A percentile compares a stretch with the other conserved stretches of the same genome.
Conservation (phyloP, 352 stramenopile species). For the Phytophthora capsici region DNA sequence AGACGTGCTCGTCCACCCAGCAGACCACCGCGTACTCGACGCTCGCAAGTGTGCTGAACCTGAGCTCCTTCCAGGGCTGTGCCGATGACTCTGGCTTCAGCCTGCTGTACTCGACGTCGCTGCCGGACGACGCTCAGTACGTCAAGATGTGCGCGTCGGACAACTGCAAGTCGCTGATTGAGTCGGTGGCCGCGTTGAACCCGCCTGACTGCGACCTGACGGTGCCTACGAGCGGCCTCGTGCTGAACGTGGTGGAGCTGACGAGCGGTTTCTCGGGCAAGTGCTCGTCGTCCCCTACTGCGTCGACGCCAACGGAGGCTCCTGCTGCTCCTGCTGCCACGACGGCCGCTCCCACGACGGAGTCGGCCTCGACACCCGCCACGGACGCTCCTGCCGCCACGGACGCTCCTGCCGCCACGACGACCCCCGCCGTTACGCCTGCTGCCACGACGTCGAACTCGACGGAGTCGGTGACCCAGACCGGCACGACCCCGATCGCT, state of each 20-base stretch:
- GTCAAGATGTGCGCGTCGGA: constrained; percentile 38
- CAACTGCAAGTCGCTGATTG: constrained; percentile 34
- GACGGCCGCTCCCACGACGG: constrained; percentile 5
- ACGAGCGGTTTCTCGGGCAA: constrained; percentile 28
- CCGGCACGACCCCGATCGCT: constrained; percentile 7
- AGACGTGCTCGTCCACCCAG: constrained; percentile 22
- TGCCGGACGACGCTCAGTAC: constrained; percentile 35
- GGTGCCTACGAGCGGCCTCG: constrained; percentile 37
- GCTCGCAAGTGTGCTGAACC: constrained; percentile 30
- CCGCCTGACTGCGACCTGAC: constrained; percentile 42
- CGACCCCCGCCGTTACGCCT: constrained; percentile 8
- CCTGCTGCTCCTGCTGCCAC: constrained; percentile 6
- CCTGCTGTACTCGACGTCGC: constrained; percentile 36
- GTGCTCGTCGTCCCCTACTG: constrained; percentile 23
- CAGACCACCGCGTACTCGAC: constrained; percentile 39
- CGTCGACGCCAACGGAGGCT: constrained; percentile 1
- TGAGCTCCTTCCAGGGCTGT: constrained; percentile 34
- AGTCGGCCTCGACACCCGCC: not conserved
- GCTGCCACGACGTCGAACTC: constrained; percentile 23
- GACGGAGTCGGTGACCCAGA: constrained; percentile 15
- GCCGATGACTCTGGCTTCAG: constrained; percentile 39
- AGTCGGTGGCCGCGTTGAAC: constrained; percentile 26
- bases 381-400: constrained; percentile 15
- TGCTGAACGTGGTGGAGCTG: constrained; percentile 37
- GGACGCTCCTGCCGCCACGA: constrained; percentile 13